Evolutionary conservation across 108 stramenopile genomes (phyloP), one percentile per base, ranked within the genome.

Genomic region (Nitzschia inconspicua): DNA sequence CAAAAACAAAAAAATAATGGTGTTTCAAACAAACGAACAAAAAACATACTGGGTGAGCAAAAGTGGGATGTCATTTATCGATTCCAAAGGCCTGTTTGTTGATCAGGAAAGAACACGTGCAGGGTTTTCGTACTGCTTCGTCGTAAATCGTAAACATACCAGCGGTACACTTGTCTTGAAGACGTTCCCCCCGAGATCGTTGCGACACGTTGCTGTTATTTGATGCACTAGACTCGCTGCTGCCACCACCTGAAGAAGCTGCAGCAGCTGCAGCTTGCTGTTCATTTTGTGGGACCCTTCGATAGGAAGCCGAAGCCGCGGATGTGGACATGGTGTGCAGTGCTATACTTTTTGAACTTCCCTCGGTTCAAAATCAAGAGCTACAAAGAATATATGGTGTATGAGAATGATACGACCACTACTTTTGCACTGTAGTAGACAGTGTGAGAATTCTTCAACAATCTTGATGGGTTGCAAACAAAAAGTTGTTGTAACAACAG

Each of bases 241-340:
- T 23, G 10, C 10, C 43, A 23, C 42, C 25, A 36, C 43, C 18
- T 22, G 22, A 29, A 44, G 22, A 0, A 10, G 7, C 42, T 22
- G 57, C 6, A 20, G 42, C 43, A 0, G 24, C 27, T 10, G 41
- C 2, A 7, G n/a, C 26, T 42, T 18, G 1, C 7, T 19, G 19
- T 20, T 60, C 60, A 19, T 20, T 42, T 32, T 60, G 60, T 4
- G 60, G 18, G 19, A 60, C 60, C 35, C 60, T 60, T 60, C 60
- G 26, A 34, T 60, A 60, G 0, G 57, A 58, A n/a, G n/a, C n/a
- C n/a, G n/a, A n/a, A n/a, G n/a, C n/a, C 13, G 57, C 20, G 25
- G 55, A 39, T 37, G 58, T 24, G 23, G 58, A 59, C 58, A 59
- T 59, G 3, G 16, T 59, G 4, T 44, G n/a, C n/a, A n/a, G n/a